phyloP scores from a whole-genome alignment of 164 flowering plant genomes.

The Aristolochia californica region DNA sequence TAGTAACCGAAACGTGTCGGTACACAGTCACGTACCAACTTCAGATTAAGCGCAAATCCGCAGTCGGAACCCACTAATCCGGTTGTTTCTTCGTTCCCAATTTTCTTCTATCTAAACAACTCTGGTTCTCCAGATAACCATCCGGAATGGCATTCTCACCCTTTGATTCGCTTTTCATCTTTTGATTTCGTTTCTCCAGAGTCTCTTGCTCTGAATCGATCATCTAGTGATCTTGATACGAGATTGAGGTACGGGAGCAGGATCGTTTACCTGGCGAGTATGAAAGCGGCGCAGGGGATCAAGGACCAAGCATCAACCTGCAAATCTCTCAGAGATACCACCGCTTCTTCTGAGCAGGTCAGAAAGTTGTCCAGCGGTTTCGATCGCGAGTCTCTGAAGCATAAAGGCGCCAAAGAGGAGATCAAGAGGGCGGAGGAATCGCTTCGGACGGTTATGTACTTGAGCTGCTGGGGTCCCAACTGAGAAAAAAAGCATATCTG shows the following conservation, averaged over 20 bases:
- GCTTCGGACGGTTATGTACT: slow-evolving; percentile 9
- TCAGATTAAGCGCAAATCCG: too few relatives aligned
- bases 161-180: background rate
- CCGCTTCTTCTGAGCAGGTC: slow-evolving; percentile 24
- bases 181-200: too few relatives aligned
- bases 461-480: slow-evolving; percentile 12
- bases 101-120: too few relatives aligned
- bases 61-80: too few relatives aligned
- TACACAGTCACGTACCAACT: too few relatives aligned
- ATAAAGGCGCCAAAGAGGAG: background rate
- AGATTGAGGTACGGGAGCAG: slow-evolving; percentile 15
- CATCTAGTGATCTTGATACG: background rate
- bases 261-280: slow-evolving; percentile 21
- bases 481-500: background rate
- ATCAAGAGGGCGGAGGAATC: slow-evolving; percentile 10
- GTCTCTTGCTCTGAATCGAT: background rate
- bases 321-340: slow-evolving; percentile 22
- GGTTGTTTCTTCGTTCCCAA: too few relatives aligned
- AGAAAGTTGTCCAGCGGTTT: slow-evolving; percentile 20
- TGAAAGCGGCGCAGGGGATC: slow-evolving; percentile 27
- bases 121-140: too few relatives aligned
- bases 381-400: slow-evolving; percentile 9
- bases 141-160: background rate
- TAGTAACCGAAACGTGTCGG: too few relatives aligned
- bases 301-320: slow-evolving; percentile 34